Base-by-base conservation (phyloP, 306 rosid genomes). In the Acacia acuminata region DNA sequence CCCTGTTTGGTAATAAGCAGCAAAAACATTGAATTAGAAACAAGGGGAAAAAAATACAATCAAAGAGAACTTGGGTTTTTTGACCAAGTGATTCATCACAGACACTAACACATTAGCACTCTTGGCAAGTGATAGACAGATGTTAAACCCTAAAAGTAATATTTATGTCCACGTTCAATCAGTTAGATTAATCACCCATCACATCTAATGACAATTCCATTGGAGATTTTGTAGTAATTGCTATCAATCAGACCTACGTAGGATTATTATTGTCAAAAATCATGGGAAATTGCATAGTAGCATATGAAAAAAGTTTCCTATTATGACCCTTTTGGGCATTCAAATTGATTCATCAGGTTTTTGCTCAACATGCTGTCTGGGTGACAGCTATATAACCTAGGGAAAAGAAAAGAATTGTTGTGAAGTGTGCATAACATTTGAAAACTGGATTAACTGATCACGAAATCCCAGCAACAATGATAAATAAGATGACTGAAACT, bases 1-100 rank as follows among this genome's bases (percentile, higher is more conserved):
- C 97, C 98, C 99, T 96, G 86, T 16, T 82, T 58, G 53, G n/a
- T 86, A 81, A 78, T 77, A 60, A 73, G 51, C 24, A 81, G 71
- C 11, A 64, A 58, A 50, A 42, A 61, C 32, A 61, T 63, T 53
- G 51, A 61, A 55, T 68, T 65, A 70, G 51, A 64, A 51, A 47
- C 22, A 58, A 24, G 30, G 79, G 24, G 25, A 17, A 11, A 8
- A 42, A 81, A 74, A 25, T 5, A 15, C 55, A 58, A 30, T 22
- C 13, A 53, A 22, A 58, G 14, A 47, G 25, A 71, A 71, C 77
- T 56, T 48, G 7, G 75, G 24, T n/a, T 67, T 80, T 24, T 4
- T 11, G 25, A 81, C 51, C 71, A 78, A 66, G 43, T 27, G 10
- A 11, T 17, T 42, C 48, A 16, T 79, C 72, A 64, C n/a, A 73